Base-by-base conservation (phyloP, 768 basidiomycete genomes). In the Mrakia gelida region DNA sequence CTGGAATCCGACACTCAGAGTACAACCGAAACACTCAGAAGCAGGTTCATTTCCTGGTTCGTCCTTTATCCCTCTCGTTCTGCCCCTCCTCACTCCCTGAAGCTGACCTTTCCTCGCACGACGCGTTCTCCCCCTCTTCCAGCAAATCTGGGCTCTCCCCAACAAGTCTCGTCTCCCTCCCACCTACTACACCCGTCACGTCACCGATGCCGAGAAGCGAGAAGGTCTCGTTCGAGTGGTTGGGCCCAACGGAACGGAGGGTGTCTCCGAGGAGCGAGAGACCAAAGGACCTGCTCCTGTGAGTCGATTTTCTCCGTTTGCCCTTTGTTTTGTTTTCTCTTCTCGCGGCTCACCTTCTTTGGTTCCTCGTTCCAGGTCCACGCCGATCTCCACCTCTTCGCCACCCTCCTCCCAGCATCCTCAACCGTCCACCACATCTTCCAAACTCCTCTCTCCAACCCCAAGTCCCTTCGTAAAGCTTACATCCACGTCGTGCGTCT, bases 101-200 rank as follows among this genome's bases (percentile, higher is more conserved):
- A 52, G 49, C 59, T 59, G 28, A 59, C 59, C 11, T 67, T 38
- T 38, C 34, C 38, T 38, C 38, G 38, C 38, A 38, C 65, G 30
- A 28, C 38, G 11, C 71, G 26, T 38, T 59, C 2, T 74, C 23
- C 7, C 73, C 7, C 7, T 21, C 49, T 10, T 52, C 7, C 73
- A 38, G 16, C 49, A 92, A 80, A 91, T 92, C 76, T 92, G 91
- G 91, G 88, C 87, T 1, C 45, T 86, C 9, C 91, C 91, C 23
- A 85, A 84, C 80, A 81, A 83, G 30, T 26, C 81, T 10, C 82
- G 86, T 8, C 89, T 95, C 32, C 81, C 82, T 28, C 95, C 95
- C 0, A 89, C 89, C 73, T 98, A 98, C 84, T 98, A 88, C 85
- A 97, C 92, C 5, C 90, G 94, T 21, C 88, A 93, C 83, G 95